Base-by-base conservation (phyloP, 441 rosid genomes). In the Jatropha podagrica region DNA sequence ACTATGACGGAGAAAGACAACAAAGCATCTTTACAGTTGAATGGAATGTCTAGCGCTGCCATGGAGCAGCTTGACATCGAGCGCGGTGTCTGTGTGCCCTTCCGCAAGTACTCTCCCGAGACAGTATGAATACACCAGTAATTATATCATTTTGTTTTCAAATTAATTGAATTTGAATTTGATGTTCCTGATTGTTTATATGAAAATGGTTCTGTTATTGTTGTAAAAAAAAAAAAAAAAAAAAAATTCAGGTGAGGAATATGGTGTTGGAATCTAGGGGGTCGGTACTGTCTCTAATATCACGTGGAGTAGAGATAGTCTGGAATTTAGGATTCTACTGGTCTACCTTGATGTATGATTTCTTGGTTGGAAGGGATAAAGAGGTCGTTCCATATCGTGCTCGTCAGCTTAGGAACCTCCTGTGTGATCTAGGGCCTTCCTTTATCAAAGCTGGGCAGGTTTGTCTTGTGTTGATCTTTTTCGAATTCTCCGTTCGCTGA, bases 391-490 rank as follows among this genome's bases (percentile, higher is more conserved):
- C 97, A 0, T 88, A 81, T 68, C 96, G 97, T 76, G 98, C 98
- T 76, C 85, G 92, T 52, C 98, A 95, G 86, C 97, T 95, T 68
- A 88, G 99, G 78, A 91, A 91, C 83, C 89, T 95, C 32, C 76
- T 95, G 88, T 92, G 99, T 72, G 85, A 95, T 86, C 85, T 95
- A 78, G 99, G 99, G 68, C 93, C 97, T 80, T 95, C 97, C 12
- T 92, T 92, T 80, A 92, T 95, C 83, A 95, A 95, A 88, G 98
- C 94, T 23, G 98, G 97, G 18, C 97, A 92, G 93, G 97, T 92
- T 82, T 71, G 81, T 81, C 52, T 12, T 76, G 12, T 78, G 58
- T 2, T 58, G 23, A 41, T 64, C 68, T 46, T 71, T 23, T 18
- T 52, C 13, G 58, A 18, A 7, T 56, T 55, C 12, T 38, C 11